Conservation (phyloP, 441 rosid species). For the Gossypium schwendimanii region DNA sequence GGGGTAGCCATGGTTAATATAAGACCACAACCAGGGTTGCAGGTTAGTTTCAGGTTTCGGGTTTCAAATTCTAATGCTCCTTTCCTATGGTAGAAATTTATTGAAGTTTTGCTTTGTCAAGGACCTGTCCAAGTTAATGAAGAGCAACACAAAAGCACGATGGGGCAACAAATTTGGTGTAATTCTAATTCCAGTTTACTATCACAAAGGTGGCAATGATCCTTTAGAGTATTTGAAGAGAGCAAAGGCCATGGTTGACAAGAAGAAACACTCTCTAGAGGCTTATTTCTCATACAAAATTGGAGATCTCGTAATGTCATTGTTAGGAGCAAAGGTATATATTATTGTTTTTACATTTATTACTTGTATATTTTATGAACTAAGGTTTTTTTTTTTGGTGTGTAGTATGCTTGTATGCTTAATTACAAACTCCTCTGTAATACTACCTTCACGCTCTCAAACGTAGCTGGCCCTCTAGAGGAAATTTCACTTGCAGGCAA, state of each 20-base stretch:
- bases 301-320: constrained; percentile 30
- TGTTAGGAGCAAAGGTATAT: constrained; percentile 38
- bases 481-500: constrained; percentile 35
- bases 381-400: neutral
- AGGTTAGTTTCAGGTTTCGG: constrained; percentile 21
- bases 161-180: constrained; percentile 63
- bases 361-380: no score
- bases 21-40: constrained; percentile 29
- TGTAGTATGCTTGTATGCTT: constrained; percentile 33
- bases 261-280: constrained; percentile 42
- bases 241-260: constrained; percentile 41
- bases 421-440: constrained; percentile 40
- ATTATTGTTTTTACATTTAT: no score
- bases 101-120: constrained; percentile 7
- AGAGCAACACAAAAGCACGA: constrained; percentile 16
- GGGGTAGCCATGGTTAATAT: constrained; percentile 54
- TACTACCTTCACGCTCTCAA: constrained; percentile 45
- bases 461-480: constrained; percentile 47
- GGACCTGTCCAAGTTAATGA: constrained; percentile 36
- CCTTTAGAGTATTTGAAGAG: constrained; percentile 35
- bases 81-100: neutral
- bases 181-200: constrained; percentile 33
- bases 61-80: no score
- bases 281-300: constrained; percentile 41
- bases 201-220: constrained; percentile 14